Conservation (phyloP, 768 basidiomycete species). For the Mycena pura region DNA sequence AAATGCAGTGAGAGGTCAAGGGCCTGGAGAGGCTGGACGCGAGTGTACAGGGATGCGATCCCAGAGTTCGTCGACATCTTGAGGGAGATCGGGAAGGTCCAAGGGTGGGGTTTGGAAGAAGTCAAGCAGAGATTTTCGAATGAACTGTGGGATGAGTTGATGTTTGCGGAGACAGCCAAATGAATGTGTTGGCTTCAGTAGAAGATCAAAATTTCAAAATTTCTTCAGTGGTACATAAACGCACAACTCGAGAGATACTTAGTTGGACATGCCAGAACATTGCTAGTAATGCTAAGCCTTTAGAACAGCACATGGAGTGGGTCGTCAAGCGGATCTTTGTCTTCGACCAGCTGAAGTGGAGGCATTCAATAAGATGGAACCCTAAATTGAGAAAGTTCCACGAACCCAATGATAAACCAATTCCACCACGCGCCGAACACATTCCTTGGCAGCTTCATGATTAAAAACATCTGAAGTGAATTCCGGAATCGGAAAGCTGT, state of each 20-base stretch:
- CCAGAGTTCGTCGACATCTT: conserved; percentile 28
- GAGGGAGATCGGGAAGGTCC: conserved; percentile 18
- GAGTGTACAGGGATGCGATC: conserved; percentile 32
- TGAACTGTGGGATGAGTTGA: conserved; percentile 26
- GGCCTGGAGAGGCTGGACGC: conserved; percentile 29
- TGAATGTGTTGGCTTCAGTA: background rate
- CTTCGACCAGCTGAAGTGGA: background rate
- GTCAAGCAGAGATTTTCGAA: conserved; percentile 29
- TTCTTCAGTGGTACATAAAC: too few species aligned
- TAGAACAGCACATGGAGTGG: background rate
- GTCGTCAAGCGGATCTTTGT: background rate
- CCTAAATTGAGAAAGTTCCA: background rate
- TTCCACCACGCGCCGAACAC: background rate
- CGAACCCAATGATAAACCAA: background rate
- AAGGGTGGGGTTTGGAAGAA: conserved; percentile 28
- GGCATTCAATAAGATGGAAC: background rate
- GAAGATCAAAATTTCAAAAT: too few species aligned
- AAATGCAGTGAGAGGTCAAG: too few species aligned
- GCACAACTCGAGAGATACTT: too few species aligned
- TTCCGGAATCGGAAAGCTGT: background rate
- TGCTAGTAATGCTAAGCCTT: too few species aligned
- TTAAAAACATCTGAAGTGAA: background rate
- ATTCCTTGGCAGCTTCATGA: background rate
- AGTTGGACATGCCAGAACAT: too few species aligned
- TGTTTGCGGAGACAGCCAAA: conserved; percentile 21